phyloP scores from a whole-genome alignment of 2,329 filamentous ascomycete species.

The Colletotrichum endophyticum region DNA sequence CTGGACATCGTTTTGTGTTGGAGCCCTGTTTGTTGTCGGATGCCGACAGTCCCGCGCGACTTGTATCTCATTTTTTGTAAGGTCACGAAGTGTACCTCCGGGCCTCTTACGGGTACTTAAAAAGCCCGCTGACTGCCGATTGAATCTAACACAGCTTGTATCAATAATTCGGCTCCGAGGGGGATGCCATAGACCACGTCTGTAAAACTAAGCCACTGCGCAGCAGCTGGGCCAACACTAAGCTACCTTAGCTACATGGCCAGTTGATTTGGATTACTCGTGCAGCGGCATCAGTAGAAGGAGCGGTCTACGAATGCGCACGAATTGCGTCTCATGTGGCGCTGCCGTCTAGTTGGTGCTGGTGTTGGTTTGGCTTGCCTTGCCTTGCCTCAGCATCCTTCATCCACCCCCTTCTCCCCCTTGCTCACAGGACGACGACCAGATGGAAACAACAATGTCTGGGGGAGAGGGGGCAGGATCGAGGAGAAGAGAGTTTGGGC shows the following conservation, averaged over 20 bases:
- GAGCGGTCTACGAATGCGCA: neutral
- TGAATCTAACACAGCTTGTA: neutral
- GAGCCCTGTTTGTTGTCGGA: neutral
- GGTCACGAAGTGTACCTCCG: neutral
- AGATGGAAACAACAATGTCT: neutral
- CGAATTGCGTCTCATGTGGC: neutral
- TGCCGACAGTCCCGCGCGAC: neutral
- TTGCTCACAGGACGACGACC: neutral
- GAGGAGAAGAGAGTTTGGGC: slow-evolving; percentile 5
- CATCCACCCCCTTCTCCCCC: neutral
- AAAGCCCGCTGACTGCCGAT: neutral
- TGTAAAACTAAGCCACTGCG: neutral
- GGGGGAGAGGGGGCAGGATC: neutral
- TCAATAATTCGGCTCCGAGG: neutral
- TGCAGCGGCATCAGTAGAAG: neutral
- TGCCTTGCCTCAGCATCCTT: neutral
- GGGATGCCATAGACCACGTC: neutral
- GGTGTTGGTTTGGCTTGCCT: neutral
- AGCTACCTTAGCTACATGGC: neutral
- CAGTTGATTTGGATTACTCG: neutral
- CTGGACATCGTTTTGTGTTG: neutral
- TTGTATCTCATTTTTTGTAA: neutral
- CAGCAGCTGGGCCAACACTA: neutral
- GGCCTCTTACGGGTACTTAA: neutral
- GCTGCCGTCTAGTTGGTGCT: neutral